Percentiles rank a stretch among this genome's conserved stretches.
Evolutionary conservation across 2,329 filamentous ascomycete genomes (phyloP).

Genomic region (Cladosporium austrohemisphaericum): DNA sequence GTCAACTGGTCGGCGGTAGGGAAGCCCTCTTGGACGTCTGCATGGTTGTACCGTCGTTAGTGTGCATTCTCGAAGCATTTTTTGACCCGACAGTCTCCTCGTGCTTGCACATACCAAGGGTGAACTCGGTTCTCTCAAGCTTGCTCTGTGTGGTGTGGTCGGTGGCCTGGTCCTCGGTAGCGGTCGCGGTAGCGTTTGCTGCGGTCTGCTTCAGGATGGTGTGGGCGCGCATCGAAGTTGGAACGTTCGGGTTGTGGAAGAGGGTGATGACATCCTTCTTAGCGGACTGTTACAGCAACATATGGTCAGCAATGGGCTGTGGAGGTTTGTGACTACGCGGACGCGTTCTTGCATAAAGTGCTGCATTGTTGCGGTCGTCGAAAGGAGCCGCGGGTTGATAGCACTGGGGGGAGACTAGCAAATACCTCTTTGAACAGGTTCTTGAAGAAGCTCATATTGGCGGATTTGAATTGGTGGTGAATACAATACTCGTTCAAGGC

Average conservation of each 20-base stretch:
- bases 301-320: not conserved
- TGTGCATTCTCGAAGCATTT: too few relatives aligned
- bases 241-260: conserved; percentile 79
- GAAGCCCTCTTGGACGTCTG: conserved; percentile 70
- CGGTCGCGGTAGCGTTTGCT: conserved; percentile 61
- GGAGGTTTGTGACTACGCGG: not conserved
- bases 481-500: not conserved
- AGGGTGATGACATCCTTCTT: conserved; percentile 82
- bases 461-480: not conserved
- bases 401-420: conserved; percentile 9
- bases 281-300: not conserved
- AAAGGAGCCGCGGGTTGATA: too few relatives aligned
- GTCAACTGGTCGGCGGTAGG: conserved; percentile 80
- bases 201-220: conserved; percentile 77
- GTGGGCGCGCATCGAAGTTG: conserved; percentile 68
- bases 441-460: conserved; percentile 43
- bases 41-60: not conserved
- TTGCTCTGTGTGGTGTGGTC: conserved; percentile 60
- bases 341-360: not conserved
- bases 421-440: conserved; percentile 47
- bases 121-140: conserved; percentile 66
- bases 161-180: conserved; percentile 71
- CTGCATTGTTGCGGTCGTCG: too few relatives aligned
- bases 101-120: conserved; percentile 51
- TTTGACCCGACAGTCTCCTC: not conserved